Base-by-base conservation (phyloP, 2,329 filamentous ascomycete genomes). In the Hypoxylon sp. region DNA sequence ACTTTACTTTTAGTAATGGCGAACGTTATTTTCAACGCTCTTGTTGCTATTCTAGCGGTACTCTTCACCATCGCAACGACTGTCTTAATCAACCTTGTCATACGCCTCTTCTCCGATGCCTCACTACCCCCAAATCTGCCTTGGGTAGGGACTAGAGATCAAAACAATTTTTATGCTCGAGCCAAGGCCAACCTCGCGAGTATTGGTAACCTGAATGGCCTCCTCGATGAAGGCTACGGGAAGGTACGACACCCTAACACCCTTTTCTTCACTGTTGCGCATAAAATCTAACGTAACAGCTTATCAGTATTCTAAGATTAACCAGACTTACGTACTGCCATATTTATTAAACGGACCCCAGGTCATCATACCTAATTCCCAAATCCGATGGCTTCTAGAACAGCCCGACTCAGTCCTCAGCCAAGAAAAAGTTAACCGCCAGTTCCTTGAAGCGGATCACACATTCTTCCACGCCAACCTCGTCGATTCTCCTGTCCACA, bases 371-470 rank as follows among this genome's bases (percentile, higher is more conserved):
- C 78, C 78, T 1, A 68, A 68, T 1, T 75, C 75, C 1, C 73
- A 78, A 54, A 67, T 75, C 19, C 57, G 65, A 15, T 79, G 78
- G 78, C 74, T 80, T 13, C 59, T 78, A 15, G 74, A 74, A 17
- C 77, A 79, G 56, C 74, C 77, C 6, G 76, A 79, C 50, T 69
- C 70, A 17, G 70, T 78, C 13, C 70, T 80, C 17, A 78, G 73
- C 68, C 78, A 80, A 64, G 75, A 74, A 61, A 72, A 73, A 24
- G 75, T 78, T 35, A 79, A 79, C 63, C 72, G 77, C 6, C 76
- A 77, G 57, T 79, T 78, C 64, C 73, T 80, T n/a, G 72, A 79
- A 71, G 68, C 75, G 21, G 74, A 79, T 31, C 75, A 79, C 56
- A 76, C 77, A 35, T 78, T 79, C 35, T 71, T 78, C 24, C 75